Evolutionary conservation across 768 basidiomycete genomes (phyloP).

Genomic region (Clavulina sp.): DNA sequence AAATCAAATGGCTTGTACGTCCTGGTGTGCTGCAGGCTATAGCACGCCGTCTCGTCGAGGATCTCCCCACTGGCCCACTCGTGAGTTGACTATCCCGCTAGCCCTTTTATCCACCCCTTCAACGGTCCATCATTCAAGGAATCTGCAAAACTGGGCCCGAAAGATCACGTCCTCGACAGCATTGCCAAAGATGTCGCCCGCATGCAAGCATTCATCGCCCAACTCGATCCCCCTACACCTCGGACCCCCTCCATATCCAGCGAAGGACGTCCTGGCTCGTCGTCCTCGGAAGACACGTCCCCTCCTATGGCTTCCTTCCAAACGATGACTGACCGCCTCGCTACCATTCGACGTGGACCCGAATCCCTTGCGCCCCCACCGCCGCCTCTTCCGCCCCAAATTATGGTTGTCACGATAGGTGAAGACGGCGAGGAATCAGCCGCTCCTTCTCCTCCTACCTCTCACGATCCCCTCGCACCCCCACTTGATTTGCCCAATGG

Average conservation of each 20-base stretch:
- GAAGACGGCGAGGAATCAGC: not conserved
- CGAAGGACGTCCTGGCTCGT: no score
- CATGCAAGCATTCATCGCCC: slow-evolving; percentile 13
- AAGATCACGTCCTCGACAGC: slow-evolving; percentile 12
- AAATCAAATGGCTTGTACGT: not conserved
- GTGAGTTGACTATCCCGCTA: slow-evolving; percentile 1
- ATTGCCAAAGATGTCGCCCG: slow-evolving; percentile 13
- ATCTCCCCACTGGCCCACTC: slow-evolving; percentile 4
- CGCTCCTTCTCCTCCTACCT: not conserved
- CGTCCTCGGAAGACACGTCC: not conserved
- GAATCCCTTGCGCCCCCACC: not conserved
- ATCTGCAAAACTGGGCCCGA: slow-evolving; percentile 3
- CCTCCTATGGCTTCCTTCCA: not conserved
- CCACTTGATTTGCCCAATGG: no score
- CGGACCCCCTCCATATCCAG: no score
- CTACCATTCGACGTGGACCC: not conserved
- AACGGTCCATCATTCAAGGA: not conserved
- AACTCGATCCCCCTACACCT: slow-evolving; percentile 1
- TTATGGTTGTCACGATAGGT: not conserved
- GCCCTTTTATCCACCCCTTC: not conserved
- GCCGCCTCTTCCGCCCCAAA: not conserved
- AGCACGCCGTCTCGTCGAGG: slow-evolving; percentile 9
- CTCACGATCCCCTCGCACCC: not conserved
- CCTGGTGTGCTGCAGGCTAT: slow-evolving; percentile 2
- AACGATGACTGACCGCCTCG: not conserved